Evolutionary conservation across 805 yeast species (phyloP).

Genomic region (Saturnispora quitensis): DNA sequence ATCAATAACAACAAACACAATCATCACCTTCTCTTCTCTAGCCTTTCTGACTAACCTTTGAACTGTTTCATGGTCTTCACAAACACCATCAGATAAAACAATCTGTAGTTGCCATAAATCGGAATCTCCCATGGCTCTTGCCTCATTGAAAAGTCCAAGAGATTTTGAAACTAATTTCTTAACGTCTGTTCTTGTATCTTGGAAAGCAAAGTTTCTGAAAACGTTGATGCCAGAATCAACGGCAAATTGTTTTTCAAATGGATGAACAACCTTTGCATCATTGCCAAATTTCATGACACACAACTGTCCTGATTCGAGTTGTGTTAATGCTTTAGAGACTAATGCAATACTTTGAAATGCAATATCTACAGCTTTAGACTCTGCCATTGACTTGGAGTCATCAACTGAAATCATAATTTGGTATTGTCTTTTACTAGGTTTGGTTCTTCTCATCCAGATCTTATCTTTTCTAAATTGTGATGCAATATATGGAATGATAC

Average conservation of each 20-base stretch:
- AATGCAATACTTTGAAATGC: conserved; percentile 93
- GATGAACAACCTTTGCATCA: conserved; percentile 73
- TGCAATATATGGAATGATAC: conserved; percentile 96
- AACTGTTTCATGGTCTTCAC: conserved; percentile 85
- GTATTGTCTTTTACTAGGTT: conserved; percentile 94
- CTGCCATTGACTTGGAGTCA: conserved; percentile 96
- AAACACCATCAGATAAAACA: conserved; percentile 91
- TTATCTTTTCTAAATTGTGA: conserved; percentile 95
- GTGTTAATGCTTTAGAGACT: conserved; percentile 88
- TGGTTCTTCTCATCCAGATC: conserved; percentile 95
- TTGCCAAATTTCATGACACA: conserved; percentile 90
- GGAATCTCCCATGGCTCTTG: conserved; percentile 32
- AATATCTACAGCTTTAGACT: conserved; percentile 77
- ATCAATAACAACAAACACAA: conserved; percentile 90
- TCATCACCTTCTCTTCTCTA: conserved; percentile 84
- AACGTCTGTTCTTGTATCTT: conserved; percentile 81
- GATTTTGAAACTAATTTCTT: conserved; percentile 64
- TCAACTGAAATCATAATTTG: conserved; percentile 97
- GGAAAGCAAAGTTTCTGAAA: conserved; percentile 84
- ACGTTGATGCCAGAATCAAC: conserved; percentile 75
- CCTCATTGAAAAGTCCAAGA: conserved; percentile 58
- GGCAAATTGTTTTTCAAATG: conserved; percentile 78
- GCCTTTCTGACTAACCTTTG: conserved; percentile 84
- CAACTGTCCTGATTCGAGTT: conserved; percentile 88
- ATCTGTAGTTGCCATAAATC: conserved; percentile 93